Conservation (phyloP, 495 filamentous ascomycete species). For the Daldinia loculata region DNA sequence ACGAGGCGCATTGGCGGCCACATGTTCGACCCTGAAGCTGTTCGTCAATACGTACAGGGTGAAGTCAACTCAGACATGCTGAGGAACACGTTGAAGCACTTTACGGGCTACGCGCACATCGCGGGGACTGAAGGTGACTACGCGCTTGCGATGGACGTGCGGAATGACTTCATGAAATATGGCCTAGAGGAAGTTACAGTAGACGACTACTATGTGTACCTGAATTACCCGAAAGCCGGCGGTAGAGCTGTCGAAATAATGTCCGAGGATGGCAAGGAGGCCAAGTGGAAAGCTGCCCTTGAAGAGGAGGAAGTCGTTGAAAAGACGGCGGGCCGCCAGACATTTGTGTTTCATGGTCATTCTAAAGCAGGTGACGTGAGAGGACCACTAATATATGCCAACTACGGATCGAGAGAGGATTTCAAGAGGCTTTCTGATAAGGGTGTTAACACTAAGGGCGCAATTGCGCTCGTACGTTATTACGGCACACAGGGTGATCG, state of each 20-base stretch:
- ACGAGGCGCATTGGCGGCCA: constrained; percentile 58
- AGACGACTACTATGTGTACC: constrained; percentile 84
- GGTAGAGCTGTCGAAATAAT: constrained; percentile 85
- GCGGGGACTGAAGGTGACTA: constrained; percentile 92
- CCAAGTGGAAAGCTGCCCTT: constrained; percentile 81
- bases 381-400: constrained; percentile 94
- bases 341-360: constrained; percentile 84
- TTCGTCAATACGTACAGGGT: constrained; percentile 73
- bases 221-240: constrained; percentile 84
- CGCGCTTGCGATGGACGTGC: constrained; percentile 80
- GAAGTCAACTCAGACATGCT: constrained; percentile 74
- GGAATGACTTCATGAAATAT: constrained; percentile 72
- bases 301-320: constrained; percentile 74
- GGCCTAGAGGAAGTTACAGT: constrained; percentile 75
- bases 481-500: constrained; percentile 76
- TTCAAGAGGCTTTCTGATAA: constrained; percentile 74
- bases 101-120: constrained; percentile 83
- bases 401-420: constrained; percentile 87
- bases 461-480: constrained; percentile 85
- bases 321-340: constrained; percentile 65
- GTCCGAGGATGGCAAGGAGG: constrained; percentile 65
- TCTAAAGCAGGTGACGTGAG: constrained; percentile 87
- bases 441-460: constrained; percentile 77
- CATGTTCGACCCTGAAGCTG: constrained; percentile 72
- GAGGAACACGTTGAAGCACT: constrained; percentile 70